Percentiles rank a stretch among this genome's conserved stretches.
Conservation (phyloP, 345 rosid species). For the Passiflora organensis region DNA sequence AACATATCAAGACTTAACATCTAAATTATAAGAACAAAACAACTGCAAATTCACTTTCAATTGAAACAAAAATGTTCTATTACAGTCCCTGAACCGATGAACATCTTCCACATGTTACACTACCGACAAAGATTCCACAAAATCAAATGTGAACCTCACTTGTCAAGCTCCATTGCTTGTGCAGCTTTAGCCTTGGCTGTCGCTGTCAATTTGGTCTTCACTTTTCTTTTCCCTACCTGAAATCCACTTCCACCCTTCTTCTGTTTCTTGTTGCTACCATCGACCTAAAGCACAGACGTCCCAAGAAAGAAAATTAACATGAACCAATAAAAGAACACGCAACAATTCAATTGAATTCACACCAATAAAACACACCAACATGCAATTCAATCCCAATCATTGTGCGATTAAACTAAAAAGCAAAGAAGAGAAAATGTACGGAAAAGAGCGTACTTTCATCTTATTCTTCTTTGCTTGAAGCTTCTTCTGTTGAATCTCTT, state of each 20-base stretch:
- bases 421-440: background rate
- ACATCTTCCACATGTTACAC: background rate
- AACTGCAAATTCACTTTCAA: background rate
- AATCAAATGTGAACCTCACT: slow-evolving; percentile 30
- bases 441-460: slow-evolving; percentile 62
- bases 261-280: slow-evolving; percentile 60
- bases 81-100: slow-evolving; percentile 10
- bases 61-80: background rate
- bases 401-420: background rate
- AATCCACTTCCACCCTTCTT: slow-evolving; percentile 64
- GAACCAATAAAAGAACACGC: background rate
- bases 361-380: background rate
- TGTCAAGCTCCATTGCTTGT: slow-evolving; percentile 93
- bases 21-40: slow-evolving; percentile 12
- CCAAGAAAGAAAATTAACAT: background rate
- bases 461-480: slow-evolving; percentile 79
- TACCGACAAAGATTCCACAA: background rate
- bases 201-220: slow-evolving; percentile 78
- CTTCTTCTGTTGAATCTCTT: slow-evolving; percentile 58
- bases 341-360: background rate
- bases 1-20: too few species aligned
- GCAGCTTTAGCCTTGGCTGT: slow-evolving; percentile 78
- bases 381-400: background rate
- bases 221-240: slow-evolving; percentile 77
- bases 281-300: slow-evolving; percentile 46